Percentiles rank a stretch among this genome's conserved stretches.
These are phyloP conservation scores for Mucor saturninus DNA, from an alignment of 371 early-diverging fungal genomes.

Conservation along the genomic window DNA sequence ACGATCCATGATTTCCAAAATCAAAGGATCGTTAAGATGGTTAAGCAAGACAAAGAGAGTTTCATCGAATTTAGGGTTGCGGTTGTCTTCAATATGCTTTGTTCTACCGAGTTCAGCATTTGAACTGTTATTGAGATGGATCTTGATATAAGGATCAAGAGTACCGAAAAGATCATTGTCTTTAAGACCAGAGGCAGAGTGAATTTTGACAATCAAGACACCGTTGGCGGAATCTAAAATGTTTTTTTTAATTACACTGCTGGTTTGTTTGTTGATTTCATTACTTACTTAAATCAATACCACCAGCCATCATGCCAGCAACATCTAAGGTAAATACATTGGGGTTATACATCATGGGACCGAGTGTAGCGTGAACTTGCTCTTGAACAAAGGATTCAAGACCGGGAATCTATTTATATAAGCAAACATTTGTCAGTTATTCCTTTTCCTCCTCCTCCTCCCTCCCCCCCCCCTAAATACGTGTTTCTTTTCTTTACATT, in stretches of 20 bases:
- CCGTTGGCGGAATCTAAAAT: constrained; percentile 73
- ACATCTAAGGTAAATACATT: constrained; percentile 84
- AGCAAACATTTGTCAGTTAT: too few species aligned
- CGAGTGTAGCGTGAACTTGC: constrained; percentile 76
- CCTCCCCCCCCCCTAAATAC: too few species aligned
- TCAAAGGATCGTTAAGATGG: constrained; percentile 36
- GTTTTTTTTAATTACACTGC: not conserved
- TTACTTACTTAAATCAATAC: constrained; percentile 45
- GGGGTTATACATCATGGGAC: constrained; percentile 89
- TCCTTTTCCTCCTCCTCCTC: too few species aligned
- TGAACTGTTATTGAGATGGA: constrained; percentile 72
- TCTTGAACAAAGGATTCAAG: constrained; percentile 81
- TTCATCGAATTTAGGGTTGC: constrained; percentile 53
- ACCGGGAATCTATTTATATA: constrained; percentile 70
- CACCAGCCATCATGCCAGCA: constrained; percentile 83
- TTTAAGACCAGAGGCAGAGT: constrained; percentile 81
- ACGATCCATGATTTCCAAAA: constrained; percentile 51
- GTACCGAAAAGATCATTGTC: constrained; percentile 85
- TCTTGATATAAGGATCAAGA: constrained; percentile 83
- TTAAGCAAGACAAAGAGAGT: constrained; percentile 51
- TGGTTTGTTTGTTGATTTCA: not conserved
- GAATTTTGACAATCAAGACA: constrained; percentile 78
- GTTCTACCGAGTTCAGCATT: constrained; percentile 65
- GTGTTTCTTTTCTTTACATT: constrained; percentile 53
- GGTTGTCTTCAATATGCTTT: constrained; percentile 61